Conservation (phyloP, 2,329 filamentous ascomycete species). For the Talaromyces sp. region DNA sequence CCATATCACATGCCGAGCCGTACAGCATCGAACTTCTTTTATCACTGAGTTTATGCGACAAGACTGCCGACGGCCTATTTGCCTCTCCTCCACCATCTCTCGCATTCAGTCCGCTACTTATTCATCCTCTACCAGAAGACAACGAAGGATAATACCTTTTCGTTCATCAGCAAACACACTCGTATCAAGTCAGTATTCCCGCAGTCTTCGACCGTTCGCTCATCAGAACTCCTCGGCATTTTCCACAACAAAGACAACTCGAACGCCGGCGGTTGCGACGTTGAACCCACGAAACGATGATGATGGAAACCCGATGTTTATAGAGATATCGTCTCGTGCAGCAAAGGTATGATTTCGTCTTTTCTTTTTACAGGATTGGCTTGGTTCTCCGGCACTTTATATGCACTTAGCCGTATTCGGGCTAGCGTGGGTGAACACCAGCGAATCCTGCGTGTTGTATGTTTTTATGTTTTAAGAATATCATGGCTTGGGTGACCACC, state of each 20-base stretch:
- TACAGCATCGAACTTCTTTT: conserved; percentile 1
- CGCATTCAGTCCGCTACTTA: conserved; percentile 18
- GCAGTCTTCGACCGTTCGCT: conserved; percentile 8
- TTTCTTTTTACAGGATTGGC: background rate
- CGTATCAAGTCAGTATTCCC: background rate
- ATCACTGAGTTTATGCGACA: background rate
- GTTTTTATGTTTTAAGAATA: background rate
- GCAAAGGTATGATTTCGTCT: conserved; percentile 57
- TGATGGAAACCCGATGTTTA: conserved; percentile 73
- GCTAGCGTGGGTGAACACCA: background rate
- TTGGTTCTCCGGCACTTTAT: background rate
- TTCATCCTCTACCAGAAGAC: conserved; percentile 1
- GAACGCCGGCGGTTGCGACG: conserved; percentile 39
- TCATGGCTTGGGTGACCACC: background rate
- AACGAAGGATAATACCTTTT: background rate
- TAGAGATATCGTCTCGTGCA: conserved; percentile 80
- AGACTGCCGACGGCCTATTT: background rate
- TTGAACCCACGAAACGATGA: conserved; percentile 74
- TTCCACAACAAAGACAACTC: conserved; percentile 24
- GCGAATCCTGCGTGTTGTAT: background rate
- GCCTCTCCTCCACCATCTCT: conserved; percentile 5
- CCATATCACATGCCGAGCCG: conserved; percentile 2
- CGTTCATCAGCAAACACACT: background rate
- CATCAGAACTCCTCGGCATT: conserved; percentile 32
- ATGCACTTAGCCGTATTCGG: background rate